Evolutionary conservation across 768 basidiomycete genomes (phyloP), one percentile per base, ranked within the genome.

Genomic region (Kwoniella pini): DNA sequence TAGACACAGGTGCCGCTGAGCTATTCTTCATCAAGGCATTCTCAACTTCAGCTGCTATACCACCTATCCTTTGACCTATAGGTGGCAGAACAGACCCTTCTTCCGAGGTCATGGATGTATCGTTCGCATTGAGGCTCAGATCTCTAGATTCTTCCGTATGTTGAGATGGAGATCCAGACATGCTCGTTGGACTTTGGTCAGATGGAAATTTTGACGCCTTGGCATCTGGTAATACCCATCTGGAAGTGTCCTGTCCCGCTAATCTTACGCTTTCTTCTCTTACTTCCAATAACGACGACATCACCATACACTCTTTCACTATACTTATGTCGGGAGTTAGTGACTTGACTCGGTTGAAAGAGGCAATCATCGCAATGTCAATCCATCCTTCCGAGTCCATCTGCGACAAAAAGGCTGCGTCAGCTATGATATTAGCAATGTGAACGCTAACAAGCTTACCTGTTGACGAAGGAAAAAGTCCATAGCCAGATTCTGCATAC

Each of bases 311-410:
- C 30, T 91, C 89, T 48, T 80, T 81, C 42, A 95, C 88, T 39
- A 89, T 79, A 24, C 83, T 40, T 12, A 78, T 36, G 54, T 82
- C 82, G 27, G 71, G 60, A 6, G 90, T 90, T 55, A 94, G 77
- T 48, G 82, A 82, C 69, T 82, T 84, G 56, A 95, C 84, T 40
- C 93, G 87, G 70, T 89, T 90, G 82, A 96, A 97, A 11, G 90
- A 89, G 1, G 90, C 88, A 57, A 97, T 83, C 52, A 92, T 80
- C 13, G 84, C 68, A 45, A 94, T 88, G 11, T 87, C 84, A 51
- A 97, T 86, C 90, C 90, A 97, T 10, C 93, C 93, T 57, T 84
- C 81, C 3, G 84, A 82, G 76, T 96, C 91, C 93, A 97, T 94
- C 92, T 95, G 69, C 21, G 13, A 65, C 46, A 39, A 44, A 21